Base-by-base conservation (phyloP, 805 yeast genomes). In the Yamadazyma paraphyllophila region DNA sequence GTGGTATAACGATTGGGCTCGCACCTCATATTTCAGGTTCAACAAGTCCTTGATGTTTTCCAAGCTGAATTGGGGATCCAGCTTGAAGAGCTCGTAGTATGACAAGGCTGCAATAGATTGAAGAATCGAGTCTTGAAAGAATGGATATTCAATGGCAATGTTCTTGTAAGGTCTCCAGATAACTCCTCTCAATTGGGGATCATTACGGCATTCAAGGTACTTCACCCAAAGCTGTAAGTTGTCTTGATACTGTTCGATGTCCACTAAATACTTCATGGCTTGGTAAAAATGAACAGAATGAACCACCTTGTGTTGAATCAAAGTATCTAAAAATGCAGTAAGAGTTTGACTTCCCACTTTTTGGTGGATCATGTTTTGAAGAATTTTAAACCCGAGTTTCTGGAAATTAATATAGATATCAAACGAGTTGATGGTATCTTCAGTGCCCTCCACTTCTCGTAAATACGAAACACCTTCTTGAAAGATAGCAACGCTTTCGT, bases 401-500 rank as follows among this genome's bases (percentile, higher is more conserved):
- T 61, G 62, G 57, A 70, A 70, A 4, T 49, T 46, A 7, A 50
- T 51, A 48, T 52, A 62, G 30, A 67, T 46, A 11, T 52, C 43
- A 12, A 54, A 59, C 14, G 62, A 61, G 11, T 56, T 47, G 43
- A 71, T 67, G 6, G 27, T 5, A 16, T 46, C 50, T 48, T 70
- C 76, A 1, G 58, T 55, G 6, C 36, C 54, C 51, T 69, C 73
- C 44, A 70, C 58, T 39, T 69, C 71, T 32, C 73, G 54, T 46
- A 71, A 56, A 50, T 66, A 71, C 24, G 63, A 48, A 26, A 70
- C 52, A 2, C 75, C 76, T 50, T 71, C 76, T 37, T 69, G 71
- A 41, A 69, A 61, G 39, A 71, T 70, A 27, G 65, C 71, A 20
- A 61, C 46, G 13, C 66, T 49, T 36, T 25, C 31, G 11, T 24